Evolutionary conservation across 768 basidiomycete species (phyloP).

Genomic region (Rhodocollybia butyracea): DNA sequence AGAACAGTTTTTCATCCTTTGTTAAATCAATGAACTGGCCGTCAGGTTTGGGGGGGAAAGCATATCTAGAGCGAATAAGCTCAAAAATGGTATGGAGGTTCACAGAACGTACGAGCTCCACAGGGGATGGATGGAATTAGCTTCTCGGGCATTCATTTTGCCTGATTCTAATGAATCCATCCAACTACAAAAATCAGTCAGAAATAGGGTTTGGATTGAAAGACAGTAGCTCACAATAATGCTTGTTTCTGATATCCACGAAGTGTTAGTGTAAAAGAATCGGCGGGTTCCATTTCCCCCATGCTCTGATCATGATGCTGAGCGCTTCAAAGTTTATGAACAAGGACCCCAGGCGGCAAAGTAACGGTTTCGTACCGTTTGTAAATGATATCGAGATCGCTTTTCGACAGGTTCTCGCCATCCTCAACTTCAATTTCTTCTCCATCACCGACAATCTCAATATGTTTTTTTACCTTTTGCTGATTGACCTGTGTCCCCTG

Average conservation of each 20-base stretch:
- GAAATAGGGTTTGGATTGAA: not conserved
- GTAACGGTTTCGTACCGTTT: slow-evolving; percentile 54
- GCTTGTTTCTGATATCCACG: slow-evolving; percentile 95
- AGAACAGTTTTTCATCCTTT: slow-evolving; percentile 74
- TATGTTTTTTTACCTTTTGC: slow-evolving; percentile 41
- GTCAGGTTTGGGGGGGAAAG: slow-evolving; percentile 60
- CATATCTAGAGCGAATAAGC: slow-evolving; percentile 49
- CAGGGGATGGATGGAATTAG: slow-evolving; percentile 81
- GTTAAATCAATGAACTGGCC: slow-evolving; percentile 74
- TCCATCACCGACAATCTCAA: slow-evolving; percentile 74
- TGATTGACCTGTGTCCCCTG: slow-evolving; percentile 33
- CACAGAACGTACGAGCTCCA: slow-evolving; percentile 73
- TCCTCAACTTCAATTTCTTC: slow-evolving; percentile 86
- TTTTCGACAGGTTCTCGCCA: slow-evolving; percentile 75
- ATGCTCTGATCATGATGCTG: slow-evolving; percentile 76
- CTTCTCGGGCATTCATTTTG: slow-evolving; percentile 62
- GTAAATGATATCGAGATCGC: slow-evolving; percentile 82
- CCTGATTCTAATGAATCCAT: slow-evolving; percentile 87
- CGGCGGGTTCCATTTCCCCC: slow-evolving; percentile 77
- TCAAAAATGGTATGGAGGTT: slow-evolving; percentile 10
- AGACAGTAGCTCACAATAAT: slow-evolving; percentile 48
- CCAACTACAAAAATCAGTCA: slow-evolving; percentile 53
- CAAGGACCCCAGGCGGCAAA: not conserved
- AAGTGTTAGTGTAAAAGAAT: slow-evolving; percentile 71
- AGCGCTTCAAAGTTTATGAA: slow-evolving; percentile 49